phyloP scores from a whole-genome alignment of 345 rosid species.

The Brassica incana region DNA sequence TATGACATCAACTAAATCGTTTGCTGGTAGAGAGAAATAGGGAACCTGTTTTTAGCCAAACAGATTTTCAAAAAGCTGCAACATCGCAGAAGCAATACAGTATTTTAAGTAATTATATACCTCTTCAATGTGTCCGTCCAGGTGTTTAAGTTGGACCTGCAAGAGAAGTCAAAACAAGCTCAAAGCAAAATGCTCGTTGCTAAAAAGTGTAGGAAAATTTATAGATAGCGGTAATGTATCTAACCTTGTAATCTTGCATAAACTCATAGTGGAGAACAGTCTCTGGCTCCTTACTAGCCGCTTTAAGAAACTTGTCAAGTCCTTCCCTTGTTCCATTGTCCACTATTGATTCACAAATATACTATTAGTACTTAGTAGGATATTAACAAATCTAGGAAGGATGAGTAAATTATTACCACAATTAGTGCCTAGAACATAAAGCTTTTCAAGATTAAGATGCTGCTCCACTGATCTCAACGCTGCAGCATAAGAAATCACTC shows the following conservation, averaged over 20 bases:
- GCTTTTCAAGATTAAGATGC: slow-evolving; percentile 84
- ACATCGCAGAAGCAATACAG: slow-evolving; percentile 26
- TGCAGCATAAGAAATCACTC: slow-evolving; percentile 89
- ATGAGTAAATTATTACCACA: slow-evolving; percentile 63
- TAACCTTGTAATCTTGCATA: slow-evolving; percentile 99
- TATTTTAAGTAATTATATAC: slow-evolving; percentile 48
- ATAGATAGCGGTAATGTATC: not conserved
- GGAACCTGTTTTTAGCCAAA: slow-evolving; percentile 86
- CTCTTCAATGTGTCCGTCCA: slow-evolving; percentile 97
- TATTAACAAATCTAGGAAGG: slow-evolving; percentile 13
- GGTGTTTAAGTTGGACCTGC: slow-evolving; percentile 91
- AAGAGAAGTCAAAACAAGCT: slow-evolving; percentile 27
- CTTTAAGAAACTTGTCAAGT: slow-evolving; percentile 87
- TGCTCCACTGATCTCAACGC: slow-evolving; percentile 93
- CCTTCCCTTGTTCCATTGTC: slow-evolving; percentile 98
- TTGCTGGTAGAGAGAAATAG: slow-evolving; percentile 97
- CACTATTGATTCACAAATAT: slow-evolving; percentile 52
- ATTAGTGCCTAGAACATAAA: slow-evolving; percentile 93
- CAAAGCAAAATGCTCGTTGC: slow-evolving; percentile 1
- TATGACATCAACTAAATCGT: slow-evolving; percentile 83
- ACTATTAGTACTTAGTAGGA: not conserved
- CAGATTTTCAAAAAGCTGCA: slow-evolving; percentile 44
- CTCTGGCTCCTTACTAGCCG: slow-evolving; percentile 88
- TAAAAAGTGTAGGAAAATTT: not conserved
- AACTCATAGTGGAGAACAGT: slow-evolving; percentile 96